Evolutionary conservation across 495 filamentous ascomycete genomes (phyloP), one percentile per base, ranked within the genome.

Genomic region (Trichoderma virens): DNA sequence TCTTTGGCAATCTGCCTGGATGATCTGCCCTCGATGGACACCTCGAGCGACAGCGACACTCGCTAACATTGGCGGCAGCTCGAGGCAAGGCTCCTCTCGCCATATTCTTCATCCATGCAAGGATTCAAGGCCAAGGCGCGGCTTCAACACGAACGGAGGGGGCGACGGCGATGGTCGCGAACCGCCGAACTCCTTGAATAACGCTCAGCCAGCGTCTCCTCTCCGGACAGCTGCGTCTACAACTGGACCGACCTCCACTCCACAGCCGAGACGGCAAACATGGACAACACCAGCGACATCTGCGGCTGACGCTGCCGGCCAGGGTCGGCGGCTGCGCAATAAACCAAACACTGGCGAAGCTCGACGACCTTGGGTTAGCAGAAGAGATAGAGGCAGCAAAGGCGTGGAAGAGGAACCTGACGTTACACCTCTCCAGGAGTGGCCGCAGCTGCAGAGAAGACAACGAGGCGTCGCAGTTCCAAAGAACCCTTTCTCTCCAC

Each of bases 1-100:
- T 14, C 9, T 27, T 16, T 16, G 8, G 11, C 51, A 3, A 30
- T 11, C 51, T 20, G 25, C 20, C 51, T 27, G 20, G 8, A 56
- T 56, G 51, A 56, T 56, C 51, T 28, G 51, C 51, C 51, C 51
- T 27, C 51, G 51, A 56, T 56, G 51, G 51, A 56, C 23, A 11
- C 25, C 51, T 18, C 51, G 51, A 27, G 51, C 51, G 51, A 30
- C 27, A 56, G 51, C 27, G 51, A 28, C 51, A 5, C 23, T 56
- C 51, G 51, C 23, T 56, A 31, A 56, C 20, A 20, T 56, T 16
- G 23, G 23, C 51, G 47, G 47, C 41, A n/a, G 41, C 18, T 45
- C 41, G 41, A 45, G 13, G 18, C 41, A 45, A 13, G 41, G 6
- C 25, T 56, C 47, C 23, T 28, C 16, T 45, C 41, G 47, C 25